phyloP scores from a whole-genome alignment of 352 stramenopile genomes.

The Globisporangium barbulae region DNA sequence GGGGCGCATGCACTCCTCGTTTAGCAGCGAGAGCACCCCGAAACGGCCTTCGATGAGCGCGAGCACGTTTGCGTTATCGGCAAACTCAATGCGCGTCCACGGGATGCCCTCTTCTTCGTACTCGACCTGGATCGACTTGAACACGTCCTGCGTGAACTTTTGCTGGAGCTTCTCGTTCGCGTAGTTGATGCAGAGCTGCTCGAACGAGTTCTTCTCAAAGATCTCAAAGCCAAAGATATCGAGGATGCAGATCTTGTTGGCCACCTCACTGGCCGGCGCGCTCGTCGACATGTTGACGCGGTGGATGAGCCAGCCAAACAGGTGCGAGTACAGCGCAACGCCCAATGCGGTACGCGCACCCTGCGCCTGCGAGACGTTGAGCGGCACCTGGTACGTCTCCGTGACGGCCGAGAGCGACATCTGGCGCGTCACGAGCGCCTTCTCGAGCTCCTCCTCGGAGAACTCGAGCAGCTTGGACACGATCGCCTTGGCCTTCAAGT shows the following conservation, averaged over 20 bases:
- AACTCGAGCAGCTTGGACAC: conserved; percentile 71
- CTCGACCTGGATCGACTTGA: conserved; percentile 92
- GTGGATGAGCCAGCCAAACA: conserved; percentile 97
- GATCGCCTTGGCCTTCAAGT: conserved; percentile 40
- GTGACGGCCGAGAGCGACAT: conserved; percentile 75
- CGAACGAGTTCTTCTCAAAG: conserved; percentile 92
- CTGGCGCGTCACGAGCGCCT: conserved; percentile 70
- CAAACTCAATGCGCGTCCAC: conserved; percentile 91
- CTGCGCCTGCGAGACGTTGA: conserved; percentile 81
- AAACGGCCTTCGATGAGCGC: conserved; percentile 85
- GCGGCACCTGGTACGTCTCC: conserved; percentile 81
- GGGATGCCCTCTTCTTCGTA: conserved; percentile 95
- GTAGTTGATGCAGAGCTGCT: conserved; percentile 86
- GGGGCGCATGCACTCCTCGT: conserved; percentile 92
- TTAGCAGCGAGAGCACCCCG: conserved; percentile 91
- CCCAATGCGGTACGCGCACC: conserved; percentile 71
- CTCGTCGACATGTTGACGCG: conserved; percentile 79
- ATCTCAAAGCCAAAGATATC: conserved; percentile 99
- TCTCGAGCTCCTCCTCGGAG: conserved; percentile 56
- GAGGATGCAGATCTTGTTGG: conserved; percentile 88
- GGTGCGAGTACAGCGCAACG: conserved; percentile 91
- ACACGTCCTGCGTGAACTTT: conserved; percentile 88
- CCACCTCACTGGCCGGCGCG: conserved; percentile 41
- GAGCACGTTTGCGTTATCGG: conserved; percentile 91
- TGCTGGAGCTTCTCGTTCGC: conserved; percentile 83